These are phyloP conservation scores for Viridothelium virens DNA, from an alignment of 495 filamentous ascomycete species.

Conservation along the genomic window DNA sequence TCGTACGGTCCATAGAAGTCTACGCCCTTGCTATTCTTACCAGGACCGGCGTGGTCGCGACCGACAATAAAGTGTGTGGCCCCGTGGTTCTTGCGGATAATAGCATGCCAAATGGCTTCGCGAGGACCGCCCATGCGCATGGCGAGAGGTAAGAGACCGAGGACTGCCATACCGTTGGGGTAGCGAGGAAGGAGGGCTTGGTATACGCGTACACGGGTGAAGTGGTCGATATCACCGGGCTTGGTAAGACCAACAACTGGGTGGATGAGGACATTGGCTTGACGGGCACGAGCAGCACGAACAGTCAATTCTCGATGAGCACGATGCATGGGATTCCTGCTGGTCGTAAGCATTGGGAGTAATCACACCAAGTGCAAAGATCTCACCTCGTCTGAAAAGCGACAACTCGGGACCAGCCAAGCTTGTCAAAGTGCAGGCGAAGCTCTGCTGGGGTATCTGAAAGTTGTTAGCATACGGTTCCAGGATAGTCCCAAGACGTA, in stretches of 20 bases:
- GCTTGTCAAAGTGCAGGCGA: conserved; percentile 95
- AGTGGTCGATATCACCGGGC: conserved; percentile 98
- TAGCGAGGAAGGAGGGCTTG: conserved; percentile 94
- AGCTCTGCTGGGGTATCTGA: conserved; percentile 89
- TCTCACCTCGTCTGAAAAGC: conserved; percentile 78
- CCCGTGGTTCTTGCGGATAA: conserved; percentile 99
- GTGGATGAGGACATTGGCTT: conserved; percentile 98
- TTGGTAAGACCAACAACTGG: conserved; percentile 97
- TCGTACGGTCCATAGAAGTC: conserved; percentile 99
- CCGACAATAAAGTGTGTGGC: conserved; percentile 99
- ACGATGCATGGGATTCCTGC: conserved; percentile 93
- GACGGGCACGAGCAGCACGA: conserved; percentile 85
- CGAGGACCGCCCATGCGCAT: conserved; percentile 99
- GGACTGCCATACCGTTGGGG: conserved; percentile 97
- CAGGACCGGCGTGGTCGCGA: conserved; percentile 93
- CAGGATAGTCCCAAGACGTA: background rate
- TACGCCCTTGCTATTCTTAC: conserved; percentile 89
- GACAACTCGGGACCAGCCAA: conserved; percentile 92
- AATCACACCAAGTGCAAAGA: background rate
- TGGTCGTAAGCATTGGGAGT: background rate
- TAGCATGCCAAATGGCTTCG: conserved; percentile 99
- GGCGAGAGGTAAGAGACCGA: conserved; percentile 88
- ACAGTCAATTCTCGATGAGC: conserved; percentile 96
- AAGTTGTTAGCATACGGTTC: background rate
- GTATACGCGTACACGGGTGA: conserved; percentile 97